Base-by-base conservation (phyloP, 1,284 basidiomycete species). In the Malassezia nana region DNA sequence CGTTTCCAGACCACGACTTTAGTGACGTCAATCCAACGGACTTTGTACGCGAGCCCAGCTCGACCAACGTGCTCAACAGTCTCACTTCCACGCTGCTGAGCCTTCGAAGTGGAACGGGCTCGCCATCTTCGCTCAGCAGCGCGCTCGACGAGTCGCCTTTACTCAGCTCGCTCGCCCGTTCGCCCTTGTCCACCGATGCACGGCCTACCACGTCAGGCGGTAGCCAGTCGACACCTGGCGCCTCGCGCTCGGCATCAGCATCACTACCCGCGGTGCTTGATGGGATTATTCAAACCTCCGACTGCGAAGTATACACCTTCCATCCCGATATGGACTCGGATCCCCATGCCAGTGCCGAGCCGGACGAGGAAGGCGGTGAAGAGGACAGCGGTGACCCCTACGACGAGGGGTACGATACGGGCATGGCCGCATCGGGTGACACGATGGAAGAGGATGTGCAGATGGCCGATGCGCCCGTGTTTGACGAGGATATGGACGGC, bases 1-100 rank as follows among this genome's bases (percentile, higher is more conserved):
- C 92, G 3, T 98, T 94, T 74, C 91, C 91, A 0, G 92, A 96
- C 79, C 84, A 96, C 77, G 91, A 96, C 73, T 98, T 98, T 77
- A 88, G 87, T 20, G 84, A 88, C 68, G 87, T 95, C 50, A 83
- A 86, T 30, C 87, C 90, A 0, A 84, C 85, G 28, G 87, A 94
- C 66, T 98, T 98, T 49, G 62, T 67, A 75, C 84, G 82, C 47
- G 75, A 85, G 82, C 60, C 56, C 45, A 69, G 64, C 52, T 58
- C 69, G 0, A 64, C 64, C 29, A 59, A 62, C 52, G 71, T 74
- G 28, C 59, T 74, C 47, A 69, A 69, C 47, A 69, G 66, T 40
- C 57, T 74, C 32, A 69, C 68, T 46, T 65, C 65, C 12, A 74
- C 71, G 1, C 59, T 74, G 20, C 63, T 66, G 50, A 67, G 63